Conservation (phyloP, 495 filamentous ascomycete genomes). For the Rusavskia elegans region DNA sequence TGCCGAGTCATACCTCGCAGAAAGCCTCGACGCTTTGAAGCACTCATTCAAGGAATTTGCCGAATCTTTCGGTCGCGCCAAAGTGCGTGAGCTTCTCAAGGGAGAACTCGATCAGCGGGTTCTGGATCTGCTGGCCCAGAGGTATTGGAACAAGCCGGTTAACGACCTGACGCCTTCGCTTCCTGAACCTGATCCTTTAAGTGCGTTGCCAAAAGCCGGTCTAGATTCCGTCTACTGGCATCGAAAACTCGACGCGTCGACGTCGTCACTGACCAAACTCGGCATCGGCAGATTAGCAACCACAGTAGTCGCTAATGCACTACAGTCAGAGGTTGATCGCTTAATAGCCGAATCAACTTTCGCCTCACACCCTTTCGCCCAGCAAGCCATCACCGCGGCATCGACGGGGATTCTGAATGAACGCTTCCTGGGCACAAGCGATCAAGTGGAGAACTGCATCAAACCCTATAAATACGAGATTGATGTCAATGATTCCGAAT, state of each 20-base stretch:
- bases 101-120: slow-evolving; percentile 86
- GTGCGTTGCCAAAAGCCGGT: slow-evolving; percentile 64
- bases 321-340: slow-evolving; percentile 72
- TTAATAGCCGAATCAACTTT: slow-evolving; percentile 71
- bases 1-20: slow-evolving; percentile 90
- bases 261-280: slow-evolving; percentile 76
- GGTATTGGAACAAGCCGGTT: slow-evolving; percentile 97
- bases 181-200: slow-evolving; percentile 55
- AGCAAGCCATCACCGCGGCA: slow-evolving; percentile 79
- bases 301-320: slow-evolving; percentile 67
- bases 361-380: slow-evolving; percentile 74
- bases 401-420: slow-evolving; percentile 80
- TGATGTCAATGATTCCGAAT: slow-evolving; percentile 81
- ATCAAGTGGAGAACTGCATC: slow-evolving; percentile 99
- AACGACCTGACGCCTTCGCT: slow-evolving; percentile 47
- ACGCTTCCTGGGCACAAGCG: slow-evolving; percentile 85
- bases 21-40: slow-evolving; percentile 91
- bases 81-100: slow-evolving; percentile 83
- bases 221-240: slow-evolving; percentile 81
- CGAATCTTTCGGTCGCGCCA: slow-evolving; percentile 71
- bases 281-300: slow-evolving; percentile 88
- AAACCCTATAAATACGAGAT: slow-evolving; percentile 98
- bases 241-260: slow-evolving; percentile 83
- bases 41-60: slow-evolving; percentile 91
- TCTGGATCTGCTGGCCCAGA: slow-evolving; percentile 81